phyloP scores from a whole-genome alignment of 148 eudicot genomes.

The Rhododendron ovatum region DNA sequence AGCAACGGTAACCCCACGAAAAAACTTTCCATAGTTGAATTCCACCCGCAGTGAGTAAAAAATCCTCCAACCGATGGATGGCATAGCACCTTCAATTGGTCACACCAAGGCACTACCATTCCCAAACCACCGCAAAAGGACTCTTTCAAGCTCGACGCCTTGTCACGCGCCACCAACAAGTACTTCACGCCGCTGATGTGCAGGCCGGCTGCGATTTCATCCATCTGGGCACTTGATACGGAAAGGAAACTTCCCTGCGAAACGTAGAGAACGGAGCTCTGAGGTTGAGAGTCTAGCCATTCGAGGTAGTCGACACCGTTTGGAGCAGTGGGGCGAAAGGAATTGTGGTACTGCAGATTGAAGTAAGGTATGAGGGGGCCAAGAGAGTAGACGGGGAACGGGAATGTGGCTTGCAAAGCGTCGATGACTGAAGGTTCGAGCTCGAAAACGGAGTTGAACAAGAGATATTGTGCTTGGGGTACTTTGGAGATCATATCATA shows the following conservation, averaged over 20 bases:
- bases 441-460: slow-evolving; percentile 29
- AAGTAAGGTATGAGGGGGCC: slow-evolving; percentile 35
- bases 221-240: slow-evolving; percentile 26
- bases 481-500: too few relatives aligned
- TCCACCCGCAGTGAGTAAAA: slow-evolving; percentile 38
- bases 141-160: neutral
- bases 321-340: neutral
- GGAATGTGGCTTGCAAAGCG: slow-evolving; percentile 10
- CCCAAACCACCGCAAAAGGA: neutral
- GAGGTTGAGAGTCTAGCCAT: slow-evolving; percentile 35
- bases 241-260: slow-evolving; percentile 32
- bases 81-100: slow-evolving; percentile 34
- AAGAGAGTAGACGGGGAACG: slow-evolving; percentile 21
- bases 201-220: slow-evolving; percentile 28
- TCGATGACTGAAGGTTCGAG: slow-evolving; percentile 25
- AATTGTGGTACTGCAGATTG: neutral
- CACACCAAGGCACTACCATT: slow-evolving; percentile 37
- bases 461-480: slow-evolving; percentile 27
- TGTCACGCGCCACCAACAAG: slow-evolving; percentile 26
- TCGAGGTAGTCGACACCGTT: slow-evolving; percentile 9
- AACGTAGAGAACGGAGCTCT: slow-evolving; percentile 28
- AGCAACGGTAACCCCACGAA: slow-evolving; percentile 31
- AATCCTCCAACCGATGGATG: slow-evolving; percentile 39
- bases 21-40: slow-evolving; percentile 27
- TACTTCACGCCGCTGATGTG: slow-evolving; percentile 17